Base-by-base conservation (phyloP, 2,329 filamentous ascomycete genomes). In the Coleophoma crateriformis region DNA sequence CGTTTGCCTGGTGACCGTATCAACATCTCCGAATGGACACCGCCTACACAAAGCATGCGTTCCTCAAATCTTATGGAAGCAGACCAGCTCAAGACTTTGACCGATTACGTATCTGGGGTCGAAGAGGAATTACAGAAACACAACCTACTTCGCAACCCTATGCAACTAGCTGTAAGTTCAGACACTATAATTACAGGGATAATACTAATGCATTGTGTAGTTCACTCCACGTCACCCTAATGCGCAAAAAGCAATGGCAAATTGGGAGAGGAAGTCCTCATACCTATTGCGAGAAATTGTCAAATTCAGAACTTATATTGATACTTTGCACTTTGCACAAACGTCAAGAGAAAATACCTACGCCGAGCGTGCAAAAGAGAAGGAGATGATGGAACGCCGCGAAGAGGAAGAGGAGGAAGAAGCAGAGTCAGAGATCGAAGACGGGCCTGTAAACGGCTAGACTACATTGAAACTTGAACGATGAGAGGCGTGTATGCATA, bases 181-280 rank as follows among this genome's bases (percentile, higher is more conserved):
- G 27, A 20, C 27, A 15, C 15, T 11, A 38, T 5, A 27, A 19
- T 17, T 15, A 19, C 17, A 12, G 33, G 7, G 4, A 12, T 17
- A 32, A 13, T 10, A 15, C 43, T 45, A 33, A 51, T 43, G 54
- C 17, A 27, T 7, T 37, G 22, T 45, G 19, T 54, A 81, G 77
- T 97, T 95, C 65, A 90, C 89, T 13, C 87, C 90, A 3, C 82
- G 90, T 32, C 87, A 92, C 53, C 78, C 82, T 35, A 97, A 97
- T 62, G 81, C 85, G 14, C 75, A 74, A 54, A 91, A 87, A 68
- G 90, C 92, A 14, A 92, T 97, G 87, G 78, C 85, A 17, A 99
- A 99, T 68, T 99, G 94, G 92, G 91, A 99, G 73, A 84, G 87
- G 63, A 97, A 97, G 73, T 95, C 89, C 49, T 85, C 88, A 32